Evolutionary conservation across 1,139 yeast species (phyloP), one percentile per base, ranked within the genome.

Genomic region (Hyphopichia wangnamkhiaoensis): DNA sequence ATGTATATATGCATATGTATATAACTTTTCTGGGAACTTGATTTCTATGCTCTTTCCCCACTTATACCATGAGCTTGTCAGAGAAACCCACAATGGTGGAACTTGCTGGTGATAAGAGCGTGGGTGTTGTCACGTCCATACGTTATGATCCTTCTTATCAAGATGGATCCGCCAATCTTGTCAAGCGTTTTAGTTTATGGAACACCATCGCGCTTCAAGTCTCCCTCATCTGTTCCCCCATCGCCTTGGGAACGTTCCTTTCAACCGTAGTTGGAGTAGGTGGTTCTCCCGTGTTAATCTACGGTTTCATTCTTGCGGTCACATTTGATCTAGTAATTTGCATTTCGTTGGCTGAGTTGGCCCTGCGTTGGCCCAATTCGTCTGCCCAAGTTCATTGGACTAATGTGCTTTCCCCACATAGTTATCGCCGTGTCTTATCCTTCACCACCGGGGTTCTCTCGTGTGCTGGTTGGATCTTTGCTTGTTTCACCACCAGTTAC

Each of bases 391-490:
- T 58, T 27, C 65, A 59, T 39, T 61, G 65, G 65, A 57, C 65
- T 9, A 50, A 56, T 45, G 50, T 48, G 23, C 44, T 59, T 17
- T 58, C 63, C 3, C 62, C 63, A 2, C 34, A 37, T 9, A 40
- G 42, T 12, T 48, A 37, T 26, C 53, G 51, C 31, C 46, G 53
- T 34, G 35, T 45, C 3, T 50, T 58, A 44, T 67, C 78, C 23
- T 76, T 66, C 45, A 43, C 67, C 41, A 73, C 77, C 42, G 81
- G 80, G 24, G 63, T 74, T 9, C 59, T 74, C 37, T 74, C 78
- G 6, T 74, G 76, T 71, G 75, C 74, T 10, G 80, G 80, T 3
- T 59, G 80, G 37, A 65, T 76, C 3, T 76, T 76, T 53, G 74
- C 80, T 10, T 48, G 56, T 37, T 58, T 58, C 31, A 42, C 56